Base-by-base conservation (phyloP, 495 filamentous ascomycete species). In the Melanomma pulvis-pyrius region DNA sequence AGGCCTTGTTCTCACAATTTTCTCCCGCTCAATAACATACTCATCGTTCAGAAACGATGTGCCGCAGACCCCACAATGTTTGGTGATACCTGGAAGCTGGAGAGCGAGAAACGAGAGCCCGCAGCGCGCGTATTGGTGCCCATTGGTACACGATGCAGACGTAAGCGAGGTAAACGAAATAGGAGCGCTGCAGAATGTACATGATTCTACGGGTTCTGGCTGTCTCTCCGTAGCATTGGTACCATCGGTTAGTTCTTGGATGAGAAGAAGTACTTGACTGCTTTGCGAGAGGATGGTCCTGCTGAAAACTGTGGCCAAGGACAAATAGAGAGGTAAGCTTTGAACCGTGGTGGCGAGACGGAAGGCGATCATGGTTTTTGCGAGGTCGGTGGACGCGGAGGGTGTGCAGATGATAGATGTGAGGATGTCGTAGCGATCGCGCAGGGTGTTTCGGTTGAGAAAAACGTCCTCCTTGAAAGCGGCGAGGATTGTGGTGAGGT, bases 111-210 rank as follows among this genome's bases (percentile, higher is more conserved):
- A 82, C 1, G 81, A 84, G 44, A 88, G 61, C 26, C 74, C 78
- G 71, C 85, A 88, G 34, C 85, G 79, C n/a, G 74, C 73, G 52
- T 80, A 85, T n/a, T 79, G 58, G 74, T 86, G 83, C 4, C 81
- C 82, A 50, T 73, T 74, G 13, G 66, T 70, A 66, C 83, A 86
- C 48, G 77, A 73, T 11, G 82, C 79, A 56, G 26, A 48, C 26
- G 52, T 32, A 32, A 71, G 53, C 58, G 66, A 69, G 28, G 72
- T 69, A 74, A 81, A 81, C 0, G 62, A 59, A 36, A 85, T 78
- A 3, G 70, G 71, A 3, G 76, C 73, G 13, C 75, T 75, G 58
- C 83, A 86, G 44, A 84, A 78, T 3, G 78, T 76, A 62, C 83
- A 86, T 55, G 59, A 52, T 69, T 75, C 48, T 76, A 55, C 39